Conservation (phyloP, 108 stramenopile species). For the Discostella pseudostelligera region DNA sequence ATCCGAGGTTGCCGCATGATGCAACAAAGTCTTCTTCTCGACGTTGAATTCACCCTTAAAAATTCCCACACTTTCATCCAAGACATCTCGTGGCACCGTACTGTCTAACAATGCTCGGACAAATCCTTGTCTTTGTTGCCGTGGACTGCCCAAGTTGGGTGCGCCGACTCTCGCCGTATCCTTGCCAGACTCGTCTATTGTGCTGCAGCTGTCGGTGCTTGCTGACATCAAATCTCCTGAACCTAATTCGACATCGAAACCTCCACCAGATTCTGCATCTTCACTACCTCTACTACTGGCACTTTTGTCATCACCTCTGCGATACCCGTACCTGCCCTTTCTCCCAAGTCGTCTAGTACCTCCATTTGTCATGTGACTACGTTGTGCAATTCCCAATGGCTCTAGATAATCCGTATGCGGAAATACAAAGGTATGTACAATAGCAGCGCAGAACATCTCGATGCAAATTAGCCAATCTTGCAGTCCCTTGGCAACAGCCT, state of each 20-base stretch:
- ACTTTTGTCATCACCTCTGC: conserved; percentile 52
- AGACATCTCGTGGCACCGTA: conserved; percentile 78
- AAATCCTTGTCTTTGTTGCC: conserved; percentile 54
- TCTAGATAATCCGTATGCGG: conserved; percentile 88
- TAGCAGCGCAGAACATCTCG: conserved; percentile 94
- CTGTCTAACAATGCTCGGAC: conserved; percentile 78
- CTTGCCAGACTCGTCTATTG: conserved; percentile 31
- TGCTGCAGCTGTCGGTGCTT: conserved; percentile 38
- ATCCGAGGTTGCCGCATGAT: conserved; percentile 87
- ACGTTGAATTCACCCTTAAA: conserved; percentile 83
- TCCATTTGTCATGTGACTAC: conserved; percentile 18
- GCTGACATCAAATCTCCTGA: neutral
- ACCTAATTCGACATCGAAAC: conserved; percentile 33
- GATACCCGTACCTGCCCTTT: conserved; percentile 28
- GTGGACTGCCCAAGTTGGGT: conserved; percentile 1
- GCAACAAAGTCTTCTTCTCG: conserved; percentile 81
- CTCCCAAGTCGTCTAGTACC: conserved; percentile 41
- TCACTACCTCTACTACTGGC: conserved; percentile 50
- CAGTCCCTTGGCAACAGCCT: conserved; percentile 93
- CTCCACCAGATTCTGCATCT: conserved; percentile 23
- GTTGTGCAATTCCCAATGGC: conserved; percentile 59
- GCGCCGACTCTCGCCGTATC: conserved; percentile 22
- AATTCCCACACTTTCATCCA: conserved; percentile 80
- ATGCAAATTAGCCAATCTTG: conserved; percentile 98
- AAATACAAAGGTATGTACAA: conserved; percentile 93